Base-by-base conservation (phyloP, 23 red algal species). In the Gracilariopsis chorda region DNA sequence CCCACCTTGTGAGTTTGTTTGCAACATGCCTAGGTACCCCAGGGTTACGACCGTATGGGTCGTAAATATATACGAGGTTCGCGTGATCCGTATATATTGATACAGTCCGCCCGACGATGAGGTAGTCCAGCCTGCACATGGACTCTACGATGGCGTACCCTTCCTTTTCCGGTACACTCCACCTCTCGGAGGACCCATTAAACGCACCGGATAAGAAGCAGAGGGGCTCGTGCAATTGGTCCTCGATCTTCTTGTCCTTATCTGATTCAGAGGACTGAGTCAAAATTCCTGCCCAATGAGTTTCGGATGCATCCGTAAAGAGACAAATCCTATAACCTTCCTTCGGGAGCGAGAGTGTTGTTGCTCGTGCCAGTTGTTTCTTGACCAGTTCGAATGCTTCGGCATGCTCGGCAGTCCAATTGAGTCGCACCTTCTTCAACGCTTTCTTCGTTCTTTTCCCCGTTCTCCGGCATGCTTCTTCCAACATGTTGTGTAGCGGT, bases 171-270 rank as follows among this genome's bases (percentile, higher is more conserved):
- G 5, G 57, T 24, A 62, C 14, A 32, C 57, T 62, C 13, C 35
- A 62, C 35, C 57, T 62, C 35, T 62, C 14, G 14, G 57, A 24
- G 28, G 57, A 62, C 35, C 5, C 14, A 32, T 9, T 73, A 40
- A 73, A 73, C 67, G 67, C 8, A 7, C 75, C 75, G 27, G 41
- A 80, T 48, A 80, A 28, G 35, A 80, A 80, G 42, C 41, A 80
- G 6, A 80, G 37, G 25, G 75, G 75, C 39, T 80, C 75, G 75
- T 80, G 75, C 39, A 9, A 19, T 28, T 80, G 41, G 43, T 80
- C 75, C 56, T 80, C 75, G 8, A 80, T 80, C 42, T 45, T 4
- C 23, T 23, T 53, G 23, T 39, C 4, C 19, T 5, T 19, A 5
- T 80, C 46, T 52, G 7, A 6, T 27, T 55, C 27, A 6, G 75